Evolutionary conservation across 2,329 filamentous ascomycete species (phyloP).

Genomic region (Septoria petroselini): DNA sequence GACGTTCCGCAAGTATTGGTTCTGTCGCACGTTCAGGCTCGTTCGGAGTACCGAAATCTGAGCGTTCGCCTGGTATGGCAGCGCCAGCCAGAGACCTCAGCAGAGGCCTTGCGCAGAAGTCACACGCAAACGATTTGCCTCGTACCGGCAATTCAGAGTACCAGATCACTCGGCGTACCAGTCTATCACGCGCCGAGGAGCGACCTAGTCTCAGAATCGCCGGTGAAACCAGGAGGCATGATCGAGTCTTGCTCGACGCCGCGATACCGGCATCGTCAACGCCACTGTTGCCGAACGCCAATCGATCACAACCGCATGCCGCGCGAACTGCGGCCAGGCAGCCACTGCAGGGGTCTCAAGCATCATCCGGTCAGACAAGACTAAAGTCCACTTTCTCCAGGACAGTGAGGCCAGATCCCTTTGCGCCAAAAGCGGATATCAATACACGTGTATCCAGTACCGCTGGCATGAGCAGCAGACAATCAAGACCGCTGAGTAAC

Average conservation of each 20-base stretch:
- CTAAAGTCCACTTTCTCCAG: conserved; percentile 7
- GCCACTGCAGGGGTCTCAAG: neutral
- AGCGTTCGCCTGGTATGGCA: neutral
- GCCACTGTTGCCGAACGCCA: neutral
- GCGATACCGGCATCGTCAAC: neutral
- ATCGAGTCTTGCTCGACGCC: neutral
- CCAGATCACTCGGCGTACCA: too few relatives aligned
- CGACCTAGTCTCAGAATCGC: neutral
- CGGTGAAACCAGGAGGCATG: neutral
- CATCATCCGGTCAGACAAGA: neutral
- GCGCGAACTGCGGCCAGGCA: neutral
- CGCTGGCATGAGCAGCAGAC: neutral
- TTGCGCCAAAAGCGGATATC: conserved; percentile 11
- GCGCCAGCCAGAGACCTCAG: neutral
- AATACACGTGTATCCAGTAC: conserved; percentile 5
- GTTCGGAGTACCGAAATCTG: neutral
- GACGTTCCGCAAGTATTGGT: neutral
- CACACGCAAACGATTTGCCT: neutral
- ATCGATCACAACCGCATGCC: neutral
- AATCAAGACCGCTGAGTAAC: neutral
- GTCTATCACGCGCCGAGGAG: neutral
- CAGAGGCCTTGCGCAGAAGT: too few relatives aligned
- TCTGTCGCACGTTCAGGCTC: neutral
- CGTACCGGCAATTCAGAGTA: too few relatives aligned
- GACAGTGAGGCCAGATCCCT: conserved; percentile 12